Conservation (phyloP, 495 filamentous ascomycete species). For the Xylaria venustula region DNA sequence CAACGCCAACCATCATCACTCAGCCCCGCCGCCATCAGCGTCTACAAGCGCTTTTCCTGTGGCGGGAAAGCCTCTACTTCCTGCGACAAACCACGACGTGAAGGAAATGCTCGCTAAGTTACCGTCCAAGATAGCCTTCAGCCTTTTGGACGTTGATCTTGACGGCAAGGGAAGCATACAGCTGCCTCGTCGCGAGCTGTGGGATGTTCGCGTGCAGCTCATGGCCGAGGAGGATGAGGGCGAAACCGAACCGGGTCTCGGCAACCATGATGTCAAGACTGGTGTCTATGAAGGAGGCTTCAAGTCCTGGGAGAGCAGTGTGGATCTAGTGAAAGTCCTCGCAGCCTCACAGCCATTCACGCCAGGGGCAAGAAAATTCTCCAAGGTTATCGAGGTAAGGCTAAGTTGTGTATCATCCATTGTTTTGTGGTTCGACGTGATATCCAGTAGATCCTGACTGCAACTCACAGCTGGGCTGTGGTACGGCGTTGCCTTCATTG, state of each 20-base stretch:
- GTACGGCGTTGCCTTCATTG: conserved; percentile 81
- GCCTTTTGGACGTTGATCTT: conserved; percentile 55
- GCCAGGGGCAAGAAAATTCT: conserved; percentile 36
- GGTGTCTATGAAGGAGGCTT: conserved; percentile 97
- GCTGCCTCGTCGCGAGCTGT: conserved; percentile 83
- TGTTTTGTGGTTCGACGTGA: not conserved
- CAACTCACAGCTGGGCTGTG: conserved; percentile 72
- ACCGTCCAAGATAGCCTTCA: conserved; percentile 77
- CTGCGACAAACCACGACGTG: conserved; percentile 42
- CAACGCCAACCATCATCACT: conserved; percentile 28
- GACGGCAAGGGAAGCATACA: conserved; percentile 48
- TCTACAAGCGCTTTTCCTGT: conserved; percentile 48
- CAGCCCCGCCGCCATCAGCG: conserved; percentile 21
- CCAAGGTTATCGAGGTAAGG: conserved; percentile 73
- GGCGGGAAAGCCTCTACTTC: conserved; percentile 46
- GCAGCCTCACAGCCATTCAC: conserved; percentile 52
- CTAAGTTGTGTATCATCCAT: conserved; percentile 6
- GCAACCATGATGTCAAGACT: conserved; percentile 80
- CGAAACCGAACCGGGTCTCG: conserved; percentile 55
- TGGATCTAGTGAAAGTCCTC: conserved; percentile 79
- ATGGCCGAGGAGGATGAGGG: conserved; percentile 67
- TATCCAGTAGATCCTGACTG: conserved; percentile 27
- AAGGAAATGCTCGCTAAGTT: conserved; percentile 62
- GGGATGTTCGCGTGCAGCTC: conserved; percentile 89
- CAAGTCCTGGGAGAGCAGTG: conserved; percentile 96